phyloP scores from a whole-genome alignment of 2,329 filamentous ascomycete genomes.

The Ascosphaera pollenicola region DNA sequence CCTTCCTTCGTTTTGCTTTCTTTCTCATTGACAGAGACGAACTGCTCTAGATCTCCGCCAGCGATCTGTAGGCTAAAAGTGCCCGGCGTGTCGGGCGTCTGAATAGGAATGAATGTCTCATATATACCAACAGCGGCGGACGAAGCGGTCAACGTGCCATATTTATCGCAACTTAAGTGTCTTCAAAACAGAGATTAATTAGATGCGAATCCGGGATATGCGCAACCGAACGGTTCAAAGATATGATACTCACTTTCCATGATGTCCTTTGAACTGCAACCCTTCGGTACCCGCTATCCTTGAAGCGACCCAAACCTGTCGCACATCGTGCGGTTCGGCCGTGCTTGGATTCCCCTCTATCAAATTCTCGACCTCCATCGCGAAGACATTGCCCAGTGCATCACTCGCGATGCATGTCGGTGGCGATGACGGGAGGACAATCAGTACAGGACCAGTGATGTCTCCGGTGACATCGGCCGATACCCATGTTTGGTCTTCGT shows the following conservation, averaged over 20 bases:
- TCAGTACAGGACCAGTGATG: slow-evolving; percentile 58
- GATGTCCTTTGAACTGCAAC: slow-evolving; percentile 72
- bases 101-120: slow-evolving; percentile 56
- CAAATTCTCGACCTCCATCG: slow-evolving; percentile 64
- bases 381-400: slow-evolving; percentile 66
- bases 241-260: slow-evolving; percentile 43
- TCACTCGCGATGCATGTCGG: slow-evolving; percentile 66
- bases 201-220: neutral
- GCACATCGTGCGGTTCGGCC: slow-evolving; percentile 84
- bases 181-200: slow-evolving; percentile 19
- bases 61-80: slow-evolving; percentile 53
- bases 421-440: slow-evolving; percentile 57
- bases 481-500: slow-evolving; percentile 74
- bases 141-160: slow-evolving; percentile 53
- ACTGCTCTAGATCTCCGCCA: slow-evolving; percentile 38
- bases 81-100: slow-evolving; percentile 38
- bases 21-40: slow-evolving; percentile 38
- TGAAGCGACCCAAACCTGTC: slow-evolving; percentile 88
- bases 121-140: slow-evolving; percentile 64
- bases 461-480: slow-evolving; percentile 55
- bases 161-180: slow-evolving; percentile 70
- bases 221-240: neutral
- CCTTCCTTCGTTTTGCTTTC: slow-evolving; percentile 8
- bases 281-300: slow-evolving; percentile 60
- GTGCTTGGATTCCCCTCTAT: slow-evolving; percentile 62